These are phyloP conservation scores for Rhynchospora pubera DNA, from an alignment of 176 grass and related monocot species.

Conservation along the genomic window DNA sequence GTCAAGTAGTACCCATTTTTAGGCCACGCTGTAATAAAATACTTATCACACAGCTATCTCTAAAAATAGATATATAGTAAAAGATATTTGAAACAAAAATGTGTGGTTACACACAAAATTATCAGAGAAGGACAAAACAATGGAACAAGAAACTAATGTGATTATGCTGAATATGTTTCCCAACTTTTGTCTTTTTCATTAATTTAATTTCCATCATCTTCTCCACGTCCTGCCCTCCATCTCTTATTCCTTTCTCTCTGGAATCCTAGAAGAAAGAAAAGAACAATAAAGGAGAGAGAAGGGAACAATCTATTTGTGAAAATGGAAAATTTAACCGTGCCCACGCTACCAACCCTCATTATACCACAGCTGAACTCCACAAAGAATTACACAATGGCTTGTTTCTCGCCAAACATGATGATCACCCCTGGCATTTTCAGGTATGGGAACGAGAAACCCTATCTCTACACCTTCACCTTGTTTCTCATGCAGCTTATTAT, in stretches of 20 bases:
- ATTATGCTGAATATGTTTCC: background rate
- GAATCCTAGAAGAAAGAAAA: background rate
- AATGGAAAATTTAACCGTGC: background rate
- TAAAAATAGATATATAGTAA: background rate
- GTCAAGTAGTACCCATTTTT: background rate
- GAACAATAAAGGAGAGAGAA: background rate
- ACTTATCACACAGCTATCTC: background rate
- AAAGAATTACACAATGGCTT: constrained; percentile 15
- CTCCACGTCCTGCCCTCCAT: background rate
- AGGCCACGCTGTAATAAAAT: background rate
- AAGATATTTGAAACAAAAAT: background rate
- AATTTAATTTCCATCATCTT: background rate
- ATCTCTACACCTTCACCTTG: constrained; percentile 51
- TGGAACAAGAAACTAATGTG: background rate
- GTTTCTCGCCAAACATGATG: constrained; percentile 52
- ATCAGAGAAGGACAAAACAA: background rate
- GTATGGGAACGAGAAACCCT: constrained; percentile 43
- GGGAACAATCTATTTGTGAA: background rate
- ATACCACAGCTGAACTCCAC: background rate
- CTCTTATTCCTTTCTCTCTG: background rate
- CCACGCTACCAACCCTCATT: background rate
- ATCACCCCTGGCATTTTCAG: constrained; percentile 47
- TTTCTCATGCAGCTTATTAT: constrained; percentile 64
- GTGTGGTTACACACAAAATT: background rate
- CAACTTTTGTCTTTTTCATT: background rate